A percentile compares a stretch with the other conserved stretches of the same genome.
These are phyloP conservation scores for Saccharomyces kudriavzevii DNA, from an alignment of 805 yeast species.

Conservation along the genomic window DNA sequence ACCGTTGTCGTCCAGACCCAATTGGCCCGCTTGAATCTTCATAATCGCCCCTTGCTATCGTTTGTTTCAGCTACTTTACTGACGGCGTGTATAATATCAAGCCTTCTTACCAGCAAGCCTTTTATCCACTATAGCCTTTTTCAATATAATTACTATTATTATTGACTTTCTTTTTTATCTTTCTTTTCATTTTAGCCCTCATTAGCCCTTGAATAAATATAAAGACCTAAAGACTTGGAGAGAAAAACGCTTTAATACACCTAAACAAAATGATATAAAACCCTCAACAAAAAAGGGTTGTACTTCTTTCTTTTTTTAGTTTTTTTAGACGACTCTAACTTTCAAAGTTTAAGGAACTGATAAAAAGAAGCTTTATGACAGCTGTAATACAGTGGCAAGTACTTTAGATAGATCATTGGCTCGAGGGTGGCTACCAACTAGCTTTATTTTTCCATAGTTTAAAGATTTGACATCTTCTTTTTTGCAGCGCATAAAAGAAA, in stretches of 20 bases:
- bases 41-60: neutral
- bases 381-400: neutral
- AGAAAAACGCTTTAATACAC: no score
- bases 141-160: neutral
- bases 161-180: neutral
- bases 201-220: neutral
- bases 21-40: neutral
- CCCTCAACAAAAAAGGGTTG: neutral
- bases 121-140: neutral
- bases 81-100: neutral
- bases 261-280: neutral
- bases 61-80: neutral
- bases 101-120: neutral
- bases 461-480: neutral
- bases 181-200: neutral
- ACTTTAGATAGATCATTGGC: neutral
- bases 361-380: neutral
- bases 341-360: neutral
- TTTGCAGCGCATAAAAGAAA: neutral
- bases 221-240: no score
- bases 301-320: neutral
- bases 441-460: neutral
- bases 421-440: neutral
- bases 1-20: neutral
- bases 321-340: neutral